These are phyloP conservation scores for Amylocarpus encephaloides DNA, from an alignment of 2,329 filamentous ascomycete species.

Conservation along the genomic window DNA sequence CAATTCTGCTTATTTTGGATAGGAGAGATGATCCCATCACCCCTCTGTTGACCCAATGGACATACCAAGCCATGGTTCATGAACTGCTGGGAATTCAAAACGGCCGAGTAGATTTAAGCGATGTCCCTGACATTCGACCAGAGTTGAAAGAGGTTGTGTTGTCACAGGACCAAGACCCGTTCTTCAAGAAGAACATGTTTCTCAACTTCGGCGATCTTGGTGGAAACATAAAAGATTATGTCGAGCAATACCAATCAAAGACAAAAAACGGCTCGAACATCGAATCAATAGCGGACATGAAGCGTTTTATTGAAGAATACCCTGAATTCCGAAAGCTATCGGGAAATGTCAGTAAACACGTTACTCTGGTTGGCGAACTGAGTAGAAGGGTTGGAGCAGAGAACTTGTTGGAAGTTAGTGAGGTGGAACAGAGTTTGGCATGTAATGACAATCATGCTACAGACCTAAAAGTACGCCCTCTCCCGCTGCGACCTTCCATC, in stretches of 20 bases:
- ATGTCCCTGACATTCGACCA: constrained; percentile 75
- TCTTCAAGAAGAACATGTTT: constrained; percentile 99
- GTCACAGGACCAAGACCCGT: constrained; percentile 94
- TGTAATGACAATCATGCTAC: constrained; percentile 92
- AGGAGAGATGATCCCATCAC: constrained; percentile 92
- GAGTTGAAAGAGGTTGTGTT: constrained; percentile 92
- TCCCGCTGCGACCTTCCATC: not conserved
- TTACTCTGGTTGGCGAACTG: constrained; percentile 89
- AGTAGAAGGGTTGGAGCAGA: constrained; percentile 82
- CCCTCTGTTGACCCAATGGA: constrained; percentile 93
- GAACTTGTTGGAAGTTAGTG: constrained; percentile 88
- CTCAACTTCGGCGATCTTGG: constrained; percentile 94
- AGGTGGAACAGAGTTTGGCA: constrained; percentile 91
- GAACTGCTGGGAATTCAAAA: constrained; percentile 91
- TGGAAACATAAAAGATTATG: constrained; percentile 95
- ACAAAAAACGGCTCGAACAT: constrained; percentile 96
- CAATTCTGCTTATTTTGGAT: constrained; percentile 85
- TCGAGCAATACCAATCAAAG: constrained; percentile 95
- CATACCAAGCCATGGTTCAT: constrained; percentile 99
- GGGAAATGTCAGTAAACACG: constrained; percentile 97
- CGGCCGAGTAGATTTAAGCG: constrained; percentile 82
- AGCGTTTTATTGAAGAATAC: constrained; percentile 97
- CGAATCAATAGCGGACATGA: constrained; percentile 97
- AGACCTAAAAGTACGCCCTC: constrained; percentile 69
- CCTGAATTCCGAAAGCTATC: constrained; percentile 96